A percentile compares a stretch with the other conserved stretches of the same genome.
Evolutionary conservation across 169 alveolate genomes (phyloP).

Genomic region (Babesia ovata): DNA sequence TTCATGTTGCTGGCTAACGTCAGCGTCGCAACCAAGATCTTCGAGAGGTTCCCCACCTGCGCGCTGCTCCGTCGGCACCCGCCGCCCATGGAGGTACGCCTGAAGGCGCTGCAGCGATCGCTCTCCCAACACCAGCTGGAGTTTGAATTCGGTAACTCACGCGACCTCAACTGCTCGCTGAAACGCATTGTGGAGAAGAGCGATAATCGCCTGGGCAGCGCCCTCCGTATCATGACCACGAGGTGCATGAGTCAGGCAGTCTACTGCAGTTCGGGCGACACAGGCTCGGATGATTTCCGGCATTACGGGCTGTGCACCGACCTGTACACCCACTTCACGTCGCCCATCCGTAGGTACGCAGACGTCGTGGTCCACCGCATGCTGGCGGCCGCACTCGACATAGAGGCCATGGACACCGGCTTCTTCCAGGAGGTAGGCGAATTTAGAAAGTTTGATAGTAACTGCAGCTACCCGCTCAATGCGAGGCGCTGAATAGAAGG

Average conservation of each 20-base stretch:
- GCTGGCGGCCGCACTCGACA: constrained; percentile 76
- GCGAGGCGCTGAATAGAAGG: constrained; percentile 89
- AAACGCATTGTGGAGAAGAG: constrained; percentile 81
- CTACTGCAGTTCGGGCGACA: constrained; percentile 52
- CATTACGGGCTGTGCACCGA: constrained; percentile 98
- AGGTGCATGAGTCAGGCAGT: constrained; percentile 92
- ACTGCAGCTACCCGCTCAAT: constrained; percentile 85
- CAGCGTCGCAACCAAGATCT: constrained; percentile 92
- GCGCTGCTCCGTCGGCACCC: constrained; percentile 94
- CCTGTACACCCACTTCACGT: constrained; percentile 98
- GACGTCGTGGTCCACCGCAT: constrained; percentile 95
- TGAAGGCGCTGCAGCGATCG: constrained; percentile 86
- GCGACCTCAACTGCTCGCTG: constrained; percentile 87
- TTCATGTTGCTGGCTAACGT: constrained; percentile 98
- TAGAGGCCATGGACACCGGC: constrained; percentile 64
- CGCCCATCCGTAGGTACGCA: constrained; percentile 99
- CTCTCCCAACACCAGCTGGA: constrained; percentile 59
- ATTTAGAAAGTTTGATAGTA: not conserved
- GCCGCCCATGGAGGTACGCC: constrained; percentile 90
- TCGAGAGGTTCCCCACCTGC: constrained; percentile 88
- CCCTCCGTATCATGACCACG: constrained; percentile 89
- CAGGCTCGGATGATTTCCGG: constrained; percentile 38
- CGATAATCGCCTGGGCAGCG: constrained; percentile 86
- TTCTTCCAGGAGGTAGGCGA: constrained; percentile 53
- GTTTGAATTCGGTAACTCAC: constrained; percentile 82